phyloP scores from a whole-genome alignment of 2,329 filamentous ascomycete species.

The Tolypocladium tropicale region DNA sequence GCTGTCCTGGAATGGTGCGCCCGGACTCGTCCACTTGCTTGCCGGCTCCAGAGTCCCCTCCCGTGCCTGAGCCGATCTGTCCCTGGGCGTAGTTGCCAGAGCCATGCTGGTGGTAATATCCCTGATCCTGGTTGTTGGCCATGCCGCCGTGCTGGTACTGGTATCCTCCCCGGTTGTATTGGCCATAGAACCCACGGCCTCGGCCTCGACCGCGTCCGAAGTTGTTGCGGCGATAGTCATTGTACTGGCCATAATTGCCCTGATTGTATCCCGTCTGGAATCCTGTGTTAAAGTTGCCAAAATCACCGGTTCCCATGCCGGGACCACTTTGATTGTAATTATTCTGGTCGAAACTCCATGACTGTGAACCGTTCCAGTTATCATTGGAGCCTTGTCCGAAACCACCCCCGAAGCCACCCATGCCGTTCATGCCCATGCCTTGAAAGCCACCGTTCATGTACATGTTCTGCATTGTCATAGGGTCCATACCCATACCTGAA shows the following conservation, averaged over 20 bases:
- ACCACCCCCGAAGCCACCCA: slow-evolving; percentile 64
- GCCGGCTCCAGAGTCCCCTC: slow-evolving; percentile 15
- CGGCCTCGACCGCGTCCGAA: slow-evolving; percentile 57
- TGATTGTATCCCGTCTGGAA: slow-evolving; percentile 70
- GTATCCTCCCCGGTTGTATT: slow-evolving; percentile 46
- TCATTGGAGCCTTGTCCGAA: slow-evolving; percentile 55
- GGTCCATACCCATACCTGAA: slow-evolving; percentile 78
- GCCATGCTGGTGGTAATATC: slow-evolving; percentile 18
- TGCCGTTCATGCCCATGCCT: slow-evolving; percentile 68
- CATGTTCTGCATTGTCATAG: slow-evolving; percentile 63
- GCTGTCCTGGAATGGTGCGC: slow-evolving; percentile 17
- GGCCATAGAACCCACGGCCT: slow-evolving; percentile 50
- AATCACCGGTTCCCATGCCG: slow-evolving; percentile 73
- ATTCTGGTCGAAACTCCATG: slow-evolving; percentile 80
- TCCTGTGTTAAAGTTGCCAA: slow-evolving; percentile 68
- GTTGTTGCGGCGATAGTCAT: slow-evolving; percentile 65
- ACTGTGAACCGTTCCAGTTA: slow-evolving; percentile 72
- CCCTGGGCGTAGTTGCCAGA: slow-evolving; percentile 7
- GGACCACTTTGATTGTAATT: slow-evolving; percentile 82
- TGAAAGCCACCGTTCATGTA: slow-evolving; percentile 72
- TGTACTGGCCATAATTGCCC: slow-evolving; percentile 77
- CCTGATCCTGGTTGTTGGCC: slow-evolving; percentile 24
- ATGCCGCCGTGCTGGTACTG: slow-evolving; percentile 27
- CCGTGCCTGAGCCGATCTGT: slow-evolving; percentile 10
- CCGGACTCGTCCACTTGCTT: slow-evolving; percentile 28